A percentile compares a stretch with the other conserved stretches of the same genome.
Evolutionary conservation across 495 filamentous ascomycete genomes (phyloP).

Genomic region (Talaromyces borbonicus): DNA sequence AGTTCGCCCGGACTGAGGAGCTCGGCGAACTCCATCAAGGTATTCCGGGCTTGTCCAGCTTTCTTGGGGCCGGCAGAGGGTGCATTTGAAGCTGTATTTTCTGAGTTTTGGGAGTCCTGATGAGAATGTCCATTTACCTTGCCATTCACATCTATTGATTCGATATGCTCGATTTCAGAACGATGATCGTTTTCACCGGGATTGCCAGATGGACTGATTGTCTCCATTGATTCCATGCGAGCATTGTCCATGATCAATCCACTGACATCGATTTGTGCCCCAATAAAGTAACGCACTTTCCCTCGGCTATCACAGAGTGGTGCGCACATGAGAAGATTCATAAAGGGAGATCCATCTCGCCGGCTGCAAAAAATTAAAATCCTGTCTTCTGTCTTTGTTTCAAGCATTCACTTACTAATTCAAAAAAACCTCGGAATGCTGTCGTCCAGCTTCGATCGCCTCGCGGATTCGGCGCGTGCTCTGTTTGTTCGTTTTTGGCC

Average conservation of each 20-base stretch:
- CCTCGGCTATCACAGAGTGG: conserved; percentile 52
- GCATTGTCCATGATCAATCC: conserved; percentile 46
- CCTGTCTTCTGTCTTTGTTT: neutral
- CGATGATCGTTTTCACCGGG: neutral
- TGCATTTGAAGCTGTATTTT: neutral
- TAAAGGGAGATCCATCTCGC: conserved; percentile 53
- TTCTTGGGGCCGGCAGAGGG: conserved; percentile 13
- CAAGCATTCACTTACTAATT: conserved; percentile 48
- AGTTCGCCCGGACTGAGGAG: conserved; percentile 49
- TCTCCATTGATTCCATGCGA: conserved; percentile 47
- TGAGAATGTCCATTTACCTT: conserved; percentile 6
- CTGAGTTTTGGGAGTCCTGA: conserved; percentile 2
- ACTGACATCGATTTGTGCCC: conserved; percentile 51
- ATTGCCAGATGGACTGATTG: conserved; percentile 20
- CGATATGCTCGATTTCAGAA: neutral
- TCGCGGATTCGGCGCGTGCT: conserved; percentile 46
- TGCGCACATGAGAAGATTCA: conserved; percentile 55
- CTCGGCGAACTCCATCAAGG: conserved; percentile 46
- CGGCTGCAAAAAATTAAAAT: conserved; percentile 28
- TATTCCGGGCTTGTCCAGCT: conserved; percentile 16
- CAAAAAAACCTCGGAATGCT: conserved; percentile 57
- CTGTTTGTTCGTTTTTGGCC: conserved; percentile 41
- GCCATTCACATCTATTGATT: conserved; percentile 11
- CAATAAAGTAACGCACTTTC: conserved; percentile 51
- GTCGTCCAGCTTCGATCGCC: conserved; percentile 44